Percentiles rank a stretch among this genome's conserved stretches.
phyloP scores from a whole-genome alignment of 225 moss, liverwort and hornwort species.

The Marchantia paleacea region DNA sequence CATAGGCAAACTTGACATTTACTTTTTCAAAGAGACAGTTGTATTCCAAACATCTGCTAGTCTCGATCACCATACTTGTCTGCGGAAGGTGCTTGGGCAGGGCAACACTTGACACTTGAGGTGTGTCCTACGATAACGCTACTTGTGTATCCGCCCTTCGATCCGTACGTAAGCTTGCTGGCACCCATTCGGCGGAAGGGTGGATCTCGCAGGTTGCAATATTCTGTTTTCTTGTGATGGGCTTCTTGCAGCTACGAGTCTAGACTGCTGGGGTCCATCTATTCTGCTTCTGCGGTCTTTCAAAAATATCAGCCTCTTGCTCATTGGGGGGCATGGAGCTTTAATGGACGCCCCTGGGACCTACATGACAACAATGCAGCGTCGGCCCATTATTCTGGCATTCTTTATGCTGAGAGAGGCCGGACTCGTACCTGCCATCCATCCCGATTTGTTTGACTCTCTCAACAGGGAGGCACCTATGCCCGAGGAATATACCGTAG shows the following conservation, averaged over 20 bases:
- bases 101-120: no score
- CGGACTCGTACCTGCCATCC: not conserved
- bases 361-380: not conserved
- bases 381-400: not conserved
- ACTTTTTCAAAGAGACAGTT: no score
- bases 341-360: not conserved
- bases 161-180: not conserved
- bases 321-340: not conserved
- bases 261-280: not conserved
- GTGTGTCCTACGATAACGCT: no score
- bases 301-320: conserved; percentile 1
- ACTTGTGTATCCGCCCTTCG: not conserved
- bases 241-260: no score
- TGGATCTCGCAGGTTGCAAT: not conserved
- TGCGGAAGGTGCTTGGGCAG: no score
- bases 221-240: not conserved
- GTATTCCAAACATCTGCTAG: no score
- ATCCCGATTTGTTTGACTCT: not conserved
- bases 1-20: no score
- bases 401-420: not conserved
- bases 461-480: not conserved
- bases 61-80: no score
- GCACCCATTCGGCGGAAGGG: not conserved
- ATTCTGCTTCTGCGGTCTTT: not conserved
- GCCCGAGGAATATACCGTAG: not conserved